phyloP scores from a whole-genome alignment of 805 yeast species.

The Saccharomycopsis synnaedendra region DNA sequence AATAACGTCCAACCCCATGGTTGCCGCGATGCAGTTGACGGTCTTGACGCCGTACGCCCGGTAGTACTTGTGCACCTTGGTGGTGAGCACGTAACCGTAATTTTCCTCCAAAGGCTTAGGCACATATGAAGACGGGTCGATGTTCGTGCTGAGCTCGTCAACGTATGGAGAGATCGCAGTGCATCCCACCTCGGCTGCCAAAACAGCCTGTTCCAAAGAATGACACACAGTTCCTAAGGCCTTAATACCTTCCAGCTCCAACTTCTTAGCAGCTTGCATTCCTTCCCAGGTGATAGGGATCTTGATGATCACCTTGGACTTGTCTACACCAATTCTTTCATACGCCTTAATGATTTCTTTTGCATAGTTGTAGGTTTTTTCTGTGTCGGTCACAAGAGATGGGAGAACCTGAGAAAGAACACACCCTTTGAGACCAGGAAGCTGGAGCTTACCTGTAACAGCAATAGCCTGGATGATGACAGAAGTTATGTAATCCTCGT shows the following conservation, averaged over 20 bases:
- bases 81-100: constrained; percentile 23
- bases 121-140: constrained; percentile 20
- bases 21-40: constrained; percentile 25
- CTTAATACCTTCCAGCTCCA: constrained; percentile 20
- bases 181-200: constrained; percentile 28
- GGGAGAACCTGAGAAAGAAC: constrained; percentile 22
- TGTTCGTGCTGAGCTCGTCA: constrained; percentile 21
- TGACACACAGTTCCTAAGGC: constrained; percentile 28
- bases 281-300: constrained; percentile 26
- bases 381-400: constrained; percentile 19
- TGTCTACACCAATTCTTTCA: constrained; percentile 24
- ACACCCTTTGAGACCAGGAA: constrained; percentile 1
- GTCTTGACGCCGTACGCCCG: constrained; percentile 23
- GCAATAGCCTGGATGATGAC: constrained; percentile 6
- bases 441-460: constrained; percentile 3
- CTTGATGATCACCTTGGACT: constrained; percentile 24
- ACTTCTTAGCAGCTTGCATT: constrained; percentile 23
- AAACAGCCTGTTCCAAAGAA: constrained; percentile 25
- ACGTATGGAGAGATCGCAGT: constrained; percentile 26
- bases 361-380: constrained; percentile 21
- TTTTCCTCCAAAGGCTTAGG: constrained; percentile 18
- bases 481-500: not conserved
- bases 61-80: constrained; percentile 25
- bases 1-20: constrained; percentile 22
- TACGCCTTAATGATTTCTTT: constrained; percentile 22